These are phyloP conservation scores for Colletotrichum karsti DNA, from an alignment of 2,329 filamentous ascomycete genomes.

Conservation along the genomic window DNA sequence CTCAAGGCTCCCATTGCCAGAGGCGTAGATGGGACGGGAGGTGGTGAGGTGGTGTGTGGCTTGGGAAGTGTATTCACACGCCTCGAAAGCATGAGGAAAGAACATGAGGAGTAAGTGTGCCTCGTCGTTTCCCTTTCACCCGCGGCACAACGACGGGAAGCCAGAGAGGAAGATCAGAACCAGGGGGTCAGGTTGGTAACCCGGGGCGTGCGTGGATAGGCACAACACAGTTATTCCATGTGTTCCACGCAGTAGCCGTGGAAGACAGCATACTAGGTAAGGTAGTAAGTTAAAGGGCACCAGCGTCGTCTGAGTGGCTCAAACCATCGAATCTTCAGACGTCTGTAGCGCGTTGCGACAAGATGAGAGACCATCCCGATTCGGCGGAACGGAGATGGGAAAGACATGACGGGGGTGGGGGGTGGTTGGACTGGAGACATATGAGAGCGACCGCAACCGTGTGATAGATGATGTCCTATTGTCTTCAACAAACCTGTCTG, in stretches of 20 bases:
- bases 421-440: not conserved
- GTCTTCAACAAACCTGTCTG: too few relatives aligned
- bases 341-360: slow-evolving; percentile 24
- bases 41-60: not conserved
- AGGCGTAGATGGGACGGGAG: too few relatives aligned
- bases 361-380: slow-evolving; percentile 24
- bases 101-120: slow-evolving; percentile 20
- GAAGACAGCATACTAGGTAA: too few relatives aligned
- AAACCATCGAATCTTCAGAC: slow-evolving; percentile 27
- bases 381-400: slow-evolving; percentile 31
- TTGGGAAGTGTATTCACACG: not conserved
- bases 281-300: too few relatives aligned
- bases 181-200: slow-evolving; percentile 22
- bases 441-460: slow-evolving; percentile 16
- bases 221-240: not conserved
- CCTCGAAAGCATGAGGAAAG: slow-evolving; percentile 7
- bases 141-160: slow-evolving; percentile 9
- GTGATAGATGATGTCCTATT: not conserved
- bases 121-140: slow-evolving; percentile 10
- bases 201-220: not conserved
- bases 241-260: not conserved
- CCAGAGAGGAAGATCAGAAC: not conserved
- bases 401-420: slow-evolving; percentile 8
- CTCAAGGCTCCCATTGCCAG: slow-evolving; percentile 11
- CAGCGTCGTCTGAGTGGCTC: slow-evolving; percentile 11